Base-by-base conservation (phyloP, 805 yeast genomes). In the Jamesozyma rosinii region DNA sequence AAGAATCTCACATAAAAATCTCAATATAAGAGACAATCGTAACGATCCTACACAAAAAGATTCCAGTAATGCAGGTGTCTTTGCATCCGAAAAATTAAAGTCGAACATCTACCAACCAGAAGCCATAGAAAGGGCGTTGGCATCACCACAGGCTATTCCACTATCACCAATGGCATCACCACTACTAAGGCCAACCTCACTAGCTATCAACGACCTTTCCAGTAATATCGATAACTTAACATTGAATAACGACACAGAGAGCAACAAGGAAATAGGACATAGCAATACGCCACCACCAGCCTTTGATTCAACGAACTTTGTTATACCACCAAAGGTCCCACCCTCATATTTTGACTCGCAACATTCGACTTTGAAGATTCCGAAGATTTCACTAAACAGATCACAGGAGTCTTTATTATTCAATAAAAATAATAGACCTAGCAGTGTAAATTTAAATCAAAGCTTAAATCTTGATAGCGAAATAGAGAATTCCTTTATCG, bases 121-220 rank as follows among this genome's bases (percentile, higher is more conserved):
- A 1, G 58, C 58, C 15, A 56, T 71, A 18, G 71, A 70, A 4
- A 57, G 68, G 4, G 75, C 67, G 41, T 51, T 78, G 41, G 64
- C 71, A 26, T 78, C 85, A 0, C 83, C 84, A 1, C 88, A 78
- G 47, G 87, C 85, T 3, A 55, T 71, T 37, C 86, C 86, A 2
- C 63, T 68, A 20, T 75, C 82, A 1, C 79, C 80, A 5, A 51
- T 63, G 2, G 67, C 76, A 2, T 57, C 75, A 5, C 59, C 61
- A 10, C 55, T 66, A 5, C 65, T 72, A 29, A 51, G 82, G 29
- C 83, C 86, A 0, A 71, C 79, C 21, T 76, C 50, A 5, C 41
- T 43, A 10, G 20, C 24, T 3, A 5, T 37, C 22, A 35, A 15
- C 19, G 42, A 39, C 10, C 22, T 35, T 5, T 19, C 20, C 29